phyloP scores from a whole-genome alignment of 129 eudicot genomes.

The carrot (Daucus carota) region DNA sequence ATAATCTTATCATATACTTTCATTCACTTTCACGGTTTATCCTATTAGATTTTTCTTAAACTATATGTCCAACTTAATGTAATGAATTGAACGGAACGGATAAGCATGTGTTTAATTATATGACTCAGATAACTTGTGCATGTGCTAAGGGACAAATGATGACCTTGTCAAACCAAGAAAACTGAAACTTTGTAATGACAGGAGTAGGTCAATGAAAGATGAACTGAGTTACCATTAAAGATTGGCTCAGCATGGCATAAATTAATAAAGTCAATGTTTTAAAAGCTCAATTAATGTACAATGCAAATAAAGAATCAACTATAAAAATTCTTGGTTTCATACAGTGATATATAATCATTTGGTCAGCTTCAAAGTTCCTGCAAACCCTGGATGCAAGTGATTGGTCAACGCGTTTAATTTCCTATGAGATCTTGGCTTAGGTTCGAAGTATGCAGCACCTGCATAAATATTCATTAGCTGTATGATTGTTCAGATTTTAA shows the following conservation, averaged over 20 bases:
- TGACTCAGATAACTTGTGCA: background rate
- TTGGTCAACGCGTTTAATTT: background rate
- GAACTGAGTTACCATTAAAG: background rate
- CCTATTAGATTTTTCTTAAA: too few species aligned
- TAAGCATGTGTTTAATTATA: too few species aligned
- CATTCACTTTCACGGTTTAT: too few species aligned
- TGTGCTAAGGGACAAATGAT: background rate
- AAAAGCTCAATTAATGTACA: background rate
- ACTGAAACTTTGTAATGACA: background rate
- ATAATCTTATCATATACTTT: too few species aligned
- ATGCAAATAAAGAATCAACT: background rate
- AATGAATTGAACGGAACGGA: too few species aligned
- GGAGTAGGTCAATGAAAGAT: background rate
- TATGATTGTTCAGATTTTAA: background rate
- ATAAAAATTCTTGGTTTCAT: background rate
- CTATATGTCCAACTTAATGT: too few species aligned
- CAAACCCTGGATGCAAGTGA: background rate
- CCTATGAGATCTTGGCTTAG: background rate
- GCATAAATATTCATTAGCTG: background rate
- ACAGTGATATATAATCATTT: background rate
- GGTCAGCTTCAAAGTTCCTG: background rate
- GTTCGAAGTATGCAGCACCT: background rate
- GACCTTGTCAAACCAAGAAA: background rate
- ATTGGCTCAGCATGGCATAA: background rate
- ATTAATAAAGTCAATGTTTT: background rate